Conservation (phyloP, 768 basidiomycete species). For the Podaxis mareebaensis region DNA sequence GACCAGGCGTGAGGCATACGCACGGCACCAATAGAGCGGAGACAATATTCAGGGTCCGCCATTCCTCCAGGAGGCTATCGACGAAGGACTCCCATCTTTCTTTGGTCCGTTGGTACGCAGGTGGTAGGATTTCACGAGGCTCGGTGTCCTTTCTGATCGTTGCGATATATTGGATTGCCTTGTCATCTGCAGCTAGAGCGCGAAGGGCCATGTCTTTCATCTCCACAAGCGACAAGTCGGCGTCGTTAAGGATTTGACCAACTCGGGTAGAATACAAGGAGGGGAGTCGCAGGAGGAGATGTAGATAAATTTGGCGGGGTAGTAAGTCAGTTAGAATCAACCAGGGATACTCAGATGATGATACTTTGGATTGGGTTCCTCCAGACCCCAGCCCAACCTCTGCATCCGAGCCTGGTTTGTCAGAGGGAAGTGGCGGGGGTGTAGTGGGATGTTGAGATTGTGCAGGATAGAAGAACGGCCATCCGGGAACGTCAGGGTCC, state of each 20-base stretch:
- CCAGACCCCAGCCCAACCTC: neutral
- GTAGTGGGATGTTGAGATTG: neutral
- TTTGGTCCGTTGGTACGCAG: conserved; percentile 21
- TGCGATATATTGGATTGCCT: neutral
- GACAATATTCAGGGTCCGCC: conserved; percentile 30
- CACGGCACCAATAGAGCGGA: conserved; percentile 29
- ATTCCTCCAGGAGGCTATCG: conserved; percentile 28
- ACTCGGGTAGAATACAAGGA: conserved; percentile 39
- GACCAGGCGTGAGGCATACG: neutral
- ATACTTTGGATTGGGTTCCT: neutral
- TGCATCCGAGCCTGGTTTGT: neutral
- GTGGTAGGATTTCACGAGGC: neutral
- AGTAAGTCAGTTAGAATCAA: neutral
- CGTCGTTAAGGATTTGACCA: conserved; percentile 61
- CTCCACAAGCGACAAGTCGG: conserved; percentile 58
- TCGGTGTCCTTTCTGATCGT: conserved; percentile 9
- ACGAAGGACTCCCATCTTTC: conserved; percentile 28
- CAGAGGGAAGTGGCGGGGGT: neutral
- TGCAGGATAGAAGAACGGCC: neutral
- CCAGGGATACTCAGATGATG: neutral
- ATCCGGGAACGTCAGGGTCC: neutral
- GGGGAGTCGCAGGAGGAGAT: conserved; percentile 4
- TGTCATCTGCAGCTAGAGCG: neutral
- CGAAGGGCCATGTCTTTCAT: conserved; percentile 43
- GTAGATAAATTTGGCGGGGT: neutral